phyloP scores from a whole-genome alignment of 106 monocot genomes.

The Dioscorea zingiberensis region DNA sequence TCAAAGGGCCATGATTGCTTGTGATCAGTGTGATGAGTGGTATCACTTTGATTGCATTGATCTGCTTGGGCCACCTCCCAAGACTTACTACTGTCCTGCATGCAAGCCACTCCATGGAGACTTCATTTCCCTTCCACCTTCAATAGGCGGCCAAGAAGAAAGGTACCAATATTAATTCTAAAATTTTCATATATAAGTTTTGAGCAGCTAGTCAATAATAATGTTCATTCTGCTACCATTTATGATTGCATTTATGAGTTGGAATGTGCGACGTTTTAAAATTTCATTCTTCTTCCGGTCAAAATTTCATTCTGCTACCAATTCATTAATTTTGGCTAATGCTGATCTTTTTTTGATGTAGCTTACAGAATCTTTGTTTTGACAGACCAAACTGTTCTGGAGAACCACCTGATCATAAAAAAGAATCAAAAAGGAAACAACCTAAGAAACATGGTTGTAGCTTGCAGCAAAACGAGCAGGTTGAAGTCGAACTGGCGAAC shows the following conservation, averaged over 20 bases:
- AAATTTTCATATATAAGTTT: neutral
- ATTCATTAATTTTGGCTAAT: neutral
- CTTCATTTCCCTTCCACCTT: slow-evolving; percentile 21
- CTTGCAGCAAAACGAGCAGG: slow-evolving; percentile 19
- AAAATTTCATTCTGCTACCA: neutral
- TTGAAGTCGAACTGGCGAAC: slow-evolving; percentile 19
- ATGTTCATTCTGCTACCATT: neutral
- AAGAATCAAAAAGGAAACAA: slow-evolving; percentile 19
- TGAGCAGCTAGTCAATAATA: neutral
- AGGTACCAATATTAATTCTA: slow-evolving; percentile 15
- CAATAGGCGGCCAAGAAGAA: slow-evolving; percentile 13
- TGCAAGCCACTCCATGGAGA: slow-evolving; percentile 52
- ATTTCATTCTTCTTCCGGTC: neutral
- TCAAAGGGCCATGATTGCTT: slow-evolving; percentile 77
- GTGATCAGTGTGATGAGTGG: slow-evolving; percentile 86
- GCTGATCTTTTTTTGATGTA: neutral
- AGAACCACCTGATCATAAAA: slow-evolving; percentile 29
- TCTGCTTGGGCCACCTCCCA: slow-evolving; percentile 30
- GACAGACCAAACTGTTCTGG: slow-evolving; percentile 29
- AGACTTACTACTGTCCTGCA: slow-evolving; percentile 60
- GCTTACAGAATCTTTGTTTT: neutral
- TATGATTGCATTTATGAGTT: neutral
- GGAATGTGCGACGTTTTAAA: neutral
- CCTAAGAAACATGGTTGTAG: slow-evolving; percentile 12
- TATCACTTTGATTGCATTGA: slow-evolving; percentile 80